phyloP scores from a whole-genome alignment of 768 basidiomycete species.

The Hypholoma sublateritium region DNA sequence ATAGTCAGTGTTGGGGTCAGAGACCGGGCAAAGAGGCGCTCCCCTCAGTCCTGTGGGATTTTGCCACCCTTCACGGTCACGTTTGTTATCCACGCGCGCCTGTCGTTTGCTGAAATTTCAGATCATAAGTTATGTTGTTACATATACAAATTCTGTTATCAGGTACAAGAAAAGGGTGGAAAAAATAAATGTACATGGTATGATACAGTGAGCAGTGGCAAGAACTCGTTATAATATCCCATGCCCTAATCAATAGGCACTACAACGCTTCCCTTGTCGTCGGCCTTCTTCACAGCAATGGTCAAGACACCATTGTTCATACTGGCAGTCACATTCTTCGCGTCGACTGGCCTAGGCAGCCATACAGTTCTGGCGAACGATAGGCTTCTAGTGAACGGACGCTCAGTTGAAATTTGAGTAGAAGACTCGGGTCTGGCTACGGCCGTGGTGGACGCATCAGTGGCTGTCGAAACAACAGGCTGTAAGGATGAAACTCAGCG shows the following conservation, averaged over 20 bases:
- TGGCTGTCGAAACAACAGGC: constrained; percentile 1
- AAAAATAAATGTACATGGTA: background rate
- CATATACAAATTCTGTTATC: background rate
- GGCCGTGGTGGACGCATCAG: constrained; percentile 19
- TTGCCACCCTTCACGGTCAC: constrained; percentile 26
- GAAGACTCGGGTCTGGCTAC: constrained; percentile 25
- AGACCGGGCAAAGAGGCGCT: constrained; percentile 4
- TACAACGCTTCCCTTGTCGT: constrained; percentile 54
- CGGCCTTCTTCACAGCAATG: constrained; percentile 56
- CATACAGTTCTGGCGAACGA: constrained; percentile 71
- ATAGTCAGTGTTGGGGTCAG: background rate
- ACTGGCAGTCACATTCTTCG: constrained; percentile 57
- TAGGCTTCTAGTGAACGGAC: constrained; percentile 53
- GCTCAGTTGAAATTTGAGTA: constrained; percentile 58
- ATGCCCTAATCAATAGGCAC: constrained; percentile 31
- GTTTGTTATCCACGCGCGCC: constrained; percentile 9
- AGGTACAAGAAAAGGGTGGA: background rate
- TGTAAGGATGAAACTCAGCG: background rate
- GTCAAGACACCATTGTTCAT: constrained; percentile 71
- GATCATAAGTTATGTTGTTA: too few relatives aligned
- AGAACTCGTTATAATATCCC: too few relatives aligned
- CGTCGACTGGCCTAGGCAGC: constrained; percentile 65
- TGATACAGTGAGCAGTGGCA: background rate
- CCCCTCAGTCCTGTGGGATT: constrained; percentile 20
- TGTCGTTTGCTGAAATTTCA: background rate